Evolutionary conservation across 1,284 basidiomycete species (phyloP).

Genomic region (Apiotrichum siamense): DNA sequence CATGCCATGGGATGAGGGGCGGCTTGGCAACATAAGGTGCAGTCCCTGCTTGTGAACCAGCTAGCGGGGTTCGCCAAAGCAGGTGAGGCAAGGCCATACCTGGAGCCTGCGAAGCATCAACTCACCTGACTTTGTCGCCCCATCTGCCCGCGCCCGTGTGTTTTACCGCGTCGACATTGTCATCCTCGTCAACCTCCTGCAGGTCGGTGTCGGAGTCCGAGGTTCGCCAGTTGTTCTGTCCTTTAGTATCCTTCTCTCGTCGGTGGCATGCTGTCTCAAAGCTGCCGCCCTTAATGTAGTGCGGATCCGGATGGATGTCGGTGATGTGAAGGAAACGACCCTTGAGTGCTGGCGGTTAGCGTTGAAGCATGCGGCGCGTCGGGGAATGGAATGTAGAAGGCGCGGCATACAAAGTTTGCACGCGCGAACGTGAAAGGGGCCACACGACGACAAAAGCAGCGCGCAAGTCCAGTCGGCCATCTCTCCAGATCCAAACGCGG

Average conservation of each 20-base stretch:
- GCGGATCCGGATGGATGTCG: slow-evolving; percentile 48
- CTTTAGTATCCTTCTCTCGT: slow-evolving; percentile 16
- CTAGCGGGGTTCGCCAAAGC: no score
- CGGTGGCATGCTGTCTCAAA: slow-evolving; percentile 44
- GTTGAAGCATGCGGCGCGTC: background rate
- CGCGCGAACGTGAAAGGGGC: background rate
- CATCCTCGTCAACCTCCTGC: slow-evolving; percentile 10
- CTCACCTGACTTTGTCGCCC: slow-evolving; percentile 4
- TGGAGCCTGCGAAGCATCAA: background rate
- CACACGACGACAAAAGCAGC: no score
- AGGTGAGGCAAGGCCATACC: no score
- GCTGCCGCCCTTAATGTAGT: slow-evolving; percentile 38
- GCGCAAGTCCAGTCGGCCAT: no score
- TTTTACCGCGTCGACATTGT: background rate
- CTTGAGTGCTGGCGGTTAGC: slow-evolving; percentile 31
- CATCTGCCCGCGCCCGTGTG: slow-evolving; percentile 3
- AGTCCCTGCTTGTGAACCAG: no score
- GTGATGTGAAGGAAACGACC: slow-evolving; percentile 47
- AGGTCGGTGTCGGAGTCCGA: slow-evolving; percentile 1
- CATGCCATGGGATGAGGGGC: background rate
- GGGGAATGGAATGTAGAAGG: background rate
- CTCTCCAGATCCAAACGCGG: no score
- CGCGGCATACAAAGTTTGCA: background rate
- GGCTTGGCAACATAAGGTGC: no score
- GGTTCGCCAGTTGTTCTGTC: slow-evolving; percentile 7